Conservation (phyloP, 768 basidiomycete species). For the Hygrocybe punicea region DNA sequence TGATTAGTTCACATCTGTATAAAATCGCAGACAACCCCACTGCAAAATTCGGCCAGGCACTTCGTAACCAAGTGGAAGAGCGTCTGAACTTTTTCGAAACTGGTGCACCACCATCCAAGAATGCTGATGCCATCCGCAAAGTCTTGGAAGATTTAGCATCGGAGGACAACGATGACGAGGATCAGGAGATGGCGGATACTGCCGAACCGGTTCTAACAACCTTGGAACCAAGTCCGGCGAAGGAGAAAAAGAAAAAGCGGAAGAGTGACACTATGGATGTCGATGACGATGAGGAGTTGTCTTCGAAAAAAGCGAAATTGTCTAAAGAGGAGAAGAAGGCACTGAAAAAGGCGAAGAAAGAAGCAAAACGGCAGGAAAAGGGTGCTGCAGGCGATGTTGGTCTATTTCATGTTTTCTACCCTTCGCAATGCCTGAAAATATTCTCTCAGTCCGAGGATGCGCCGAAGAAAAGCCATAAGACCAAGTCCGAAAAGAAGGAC, state of each 20-base stretch:
- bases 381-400: not conserved
- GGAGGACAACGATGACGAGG: conserved; percentile 61
- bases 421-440: not conserved
- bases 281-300: conserved; percentile 50
- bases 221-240: conserved; percentile 54
- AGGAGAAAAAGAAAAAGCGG: conserved; percentile 66
- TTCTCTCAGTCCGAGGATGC: not conserved
- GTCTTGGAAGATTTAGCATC: conserved; percentile 75
- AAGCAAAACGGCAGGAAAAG: conserved; percentile 46
- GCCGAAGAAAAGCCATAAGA: conserved; percentile 19
- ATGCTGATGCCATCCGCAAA: conserved; percentile 86
- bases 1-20: not conserved
- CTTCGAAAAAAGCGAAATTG: conserved; percentile 68
- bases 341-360: conserved; percentile 72
- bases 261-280: conserved; percentile 66
- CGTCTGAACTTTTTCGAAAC: conserved; percentile 92
- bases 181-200: conserved; percentile 37
- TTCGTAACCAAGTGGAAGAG: conserved; percentile 92
- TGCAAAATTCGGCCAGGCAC: conserved; percentile 90
- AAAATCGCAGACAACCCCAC: conserved; percentile 68
- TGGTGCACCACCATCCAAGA: conserved; percentile 85
- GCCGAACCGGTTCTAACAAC: conserved; percentile 54
- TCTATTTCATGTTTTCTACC: not conserved
- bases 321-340: conserved; percentile 87
- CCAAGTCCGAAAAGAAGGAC: conserved; percentile 56